These are phyloP conservation scores for Aurifilum marmelostoma DNA, from an alignment of 2,329 filamentous ascomycete species.

Conservation along the genomic window DNA sequence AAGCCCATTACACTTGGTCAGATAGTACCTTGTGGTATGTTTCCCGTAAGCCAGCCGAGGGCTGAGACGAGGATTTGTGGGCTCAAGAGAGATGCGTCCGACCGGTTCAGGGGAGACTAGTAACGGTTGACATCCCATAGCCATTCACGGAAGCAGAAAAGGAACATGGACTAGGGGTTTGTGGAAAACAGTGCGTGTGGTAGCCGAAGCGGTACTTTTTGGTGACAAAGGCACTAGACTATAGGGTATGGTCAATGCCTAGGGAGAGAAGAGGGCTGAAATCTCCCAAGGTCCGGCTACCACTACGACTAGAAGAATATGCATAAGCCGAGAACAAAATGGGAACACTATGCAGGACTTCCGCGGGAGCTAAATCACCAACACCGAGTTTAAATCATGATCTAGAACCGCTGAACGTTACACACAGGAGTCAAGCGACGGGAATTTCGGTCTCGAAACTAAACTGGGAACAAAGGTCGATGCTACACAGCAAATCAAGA, in stretches of 20 bases:
- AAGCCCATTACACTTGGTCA: not conserved
- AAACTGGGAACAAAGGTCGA: conserved; percentile 22
- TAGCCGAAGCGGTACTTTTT: not conserved
- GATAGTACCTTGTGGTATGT: not conserved
- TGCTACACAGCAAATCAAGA: no score
- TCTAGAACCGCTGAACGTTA: not conserved
- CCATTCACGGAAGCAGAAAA: not conserved
- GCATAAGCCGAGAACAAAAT: not conserved
- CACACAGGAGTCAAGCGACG: not conserved
- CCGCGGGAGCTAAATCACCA: not conserved
- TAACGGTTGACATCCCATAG: not conserved
- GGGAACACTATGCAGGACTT: not conserved
- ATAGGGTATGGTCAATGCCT: not conserved
- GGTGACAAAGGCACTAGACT: not conserved
- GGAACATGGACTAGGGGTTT: not conserved
- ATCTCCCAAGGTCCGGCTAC: not conserved
- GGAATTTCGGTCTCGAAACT: conserved; percentile 3
- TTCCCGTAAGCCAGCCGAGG: not conserved
- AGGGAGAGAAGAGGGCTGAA: not conserved
- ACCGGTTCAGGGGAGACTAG: not conserved
- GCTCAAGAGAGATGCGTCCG: not conserved
- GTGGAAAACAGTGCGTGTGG: not conserved
- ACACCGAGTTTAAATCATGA: not conserved
- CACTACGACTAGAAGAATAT: not conserved
- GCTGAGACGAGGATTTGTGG: not conserved